Evolutionary conservation across 805 yeast genomes (phyloP).

Genomic region (Lipomyces mesembrius): DNA sequence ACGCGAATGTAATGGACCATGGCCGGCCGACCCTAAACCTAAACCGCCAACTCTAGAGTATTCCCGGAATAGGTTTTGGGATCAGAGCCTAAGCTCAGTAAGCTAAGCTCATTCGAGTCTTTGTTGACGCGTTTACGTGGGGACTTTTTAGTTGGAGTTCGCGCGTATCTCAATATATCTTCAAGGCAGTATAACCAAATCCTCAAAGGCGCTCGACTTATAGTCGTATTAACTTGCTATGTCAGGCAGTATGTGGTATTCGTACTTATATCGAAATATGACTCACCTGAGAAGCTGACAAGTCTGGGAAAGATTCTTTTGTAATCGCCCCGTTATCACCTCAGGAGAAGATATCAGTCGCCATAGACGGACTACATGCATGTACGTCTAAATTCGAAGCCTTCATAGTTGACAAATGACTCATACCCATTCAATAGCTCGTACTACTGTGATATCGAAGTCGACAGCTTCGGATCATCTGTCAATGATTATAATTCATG

Average conservation of each 20-base stretch:
- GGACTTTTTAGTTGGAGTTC: no score
- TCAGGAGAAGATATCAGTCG: constrained; percentile 22
- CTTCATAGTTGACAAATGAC: neutral
- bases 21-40: no score
- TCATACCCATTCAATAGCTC: constrained; percentile 3
- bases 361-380: constrained; percentile 13
- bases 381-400: neutral
- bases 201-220: neutral
- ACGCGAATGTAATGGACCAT: no score
- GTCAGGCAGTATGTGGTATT: neutral
- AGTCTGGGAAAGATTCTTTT: neutral
- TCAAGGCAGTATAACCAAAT: no score
- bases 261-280: neutral
- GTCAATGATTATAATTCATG: constrained; percentile 22
- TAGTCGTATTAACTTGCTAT: neutral
- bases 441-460: constrained; percentile 13
- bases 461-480: constrained; percentile 26
- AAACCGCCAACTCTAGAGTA: no score
- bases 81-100: no score
- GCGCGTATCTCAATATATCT: no score
- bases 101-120: no score
- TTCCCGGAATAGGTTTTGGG: no score
- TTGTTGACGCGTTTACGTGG: no score
- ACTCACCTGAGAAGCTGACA: neutral
- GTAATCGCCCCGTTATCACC: constrained; percentile 10